Percentiles rank a stretch among this genome's conserved stretches.
phyloP scores from a whole-genome alignment of 192 early-diverging fungal genomes.

The Coemansia sp. region DNA sequence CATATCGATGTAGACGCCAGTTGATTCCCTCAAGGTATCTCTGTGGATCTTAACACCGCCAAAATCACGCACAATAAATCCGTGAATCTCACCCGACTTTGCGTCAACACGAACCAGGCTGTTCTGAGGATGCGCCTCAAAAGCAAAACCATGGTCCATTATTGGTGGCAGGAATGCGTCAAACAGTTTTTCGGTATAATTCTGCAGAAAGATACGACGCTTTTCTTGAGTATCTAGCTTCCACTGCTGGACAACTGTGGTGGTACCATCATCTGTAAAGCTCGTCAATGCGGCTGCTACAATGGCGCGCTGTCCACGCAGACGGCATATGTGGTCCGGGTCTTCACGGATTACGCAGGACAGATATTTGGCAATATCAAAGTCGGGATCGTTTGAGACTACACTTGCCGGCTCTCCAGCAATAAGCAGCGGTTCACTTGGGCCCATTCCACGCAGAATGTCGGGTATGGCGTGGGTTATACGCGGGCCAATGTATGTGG shows the following conservation, averaged over 20 bases:
- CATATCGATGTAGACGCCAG: constrained; percentile 55
- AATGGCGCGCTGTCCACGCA: constrained; percentile 51
- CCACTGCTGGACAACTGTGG: constrained; percentile 54
- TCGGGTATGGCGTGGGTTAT: constrained; percentile 55
- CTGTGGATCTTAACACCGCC: constrained; percentile 66
- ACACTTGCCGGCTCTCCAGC: constrained; percentile 60
- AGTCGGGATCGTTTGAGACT: constrained; percentile 54
- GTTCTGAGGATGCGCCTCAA: constrained; percentile 69
- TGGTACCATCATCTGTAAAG: constrained; percentile 41
- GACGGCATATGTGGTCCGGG: constrained; percentile 43
- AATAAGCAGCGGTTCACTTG: constrained; percentile 48
- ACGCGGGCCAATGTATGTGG: constrained; percentile 59
- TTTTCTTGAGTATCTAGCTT: constrained; percentile 47
- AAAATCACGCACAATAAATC: constrained; percentile 70
- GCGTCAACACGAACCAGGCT: constrained; percentile 58
- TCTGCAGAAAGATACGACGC: constrained; percentile 49
- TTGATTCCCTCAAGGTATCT: constrained; percentile 50
- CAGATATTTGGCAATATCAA: constrained; percentile 65
- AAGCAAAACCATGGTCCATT: constrained; percentile 63
- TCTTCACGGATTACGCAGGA: constrained; percentile 60
- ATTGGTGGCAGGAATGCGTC: constrained; percentile 63
- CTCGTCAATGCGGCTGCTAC: constrained; percentile 61
- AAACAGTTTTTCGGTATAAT: constrained; percentile 55
- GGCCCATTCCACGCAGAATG: constrained; percentile 35
- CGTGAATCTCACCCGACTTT: constrained; percentile 52